These are phyloP conservation scores for Beverwykella pulmonaria DNA, from an alignment of 495 filamentous ascomycete species.

Conservation along the genomic window DNA sequence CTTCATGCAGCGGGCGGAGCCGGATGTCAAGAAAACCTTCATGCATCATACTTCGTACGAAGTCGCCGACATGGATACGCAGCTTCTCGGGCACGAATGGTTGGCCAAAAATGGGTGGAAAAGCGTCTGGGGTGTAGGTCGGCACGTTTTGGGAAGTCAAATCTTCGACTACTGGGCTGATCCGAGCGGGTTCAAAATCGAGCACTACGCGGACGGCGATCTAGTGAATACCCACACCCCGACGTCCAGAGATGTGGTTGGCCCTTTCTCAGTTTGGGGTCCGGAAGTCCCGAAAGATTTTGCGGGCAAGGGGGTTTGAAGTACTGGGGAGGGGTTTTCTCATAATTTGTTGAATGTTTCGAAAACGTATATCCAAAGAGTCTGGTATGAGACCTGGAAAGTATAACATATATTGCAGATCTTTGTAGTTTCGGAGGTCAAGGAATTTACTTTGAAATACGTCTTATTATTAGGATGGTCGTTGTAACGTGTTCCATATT, in stretches of 20 bases:
- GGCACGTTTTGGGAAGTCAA: conserved; percentile 67
- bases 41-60: conserved; percentile 74
- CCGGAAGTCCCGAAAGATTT: no score
- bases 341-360: no score
- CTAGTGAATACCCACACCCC: conserved; percentile 61
- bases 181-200: conserved; percentile 59
- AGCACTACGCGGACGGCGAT: conserved; percentile 70
- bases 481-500: no score
- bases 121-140: conserved; percentile 69
- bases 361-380: no score
- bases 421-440: no score
- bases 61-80: conserved; percentile 72
- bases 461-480: no score
- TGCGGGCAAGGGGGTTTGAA: no score
- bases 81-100: conserved; percentile 71
- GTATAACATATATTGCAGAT: no score
- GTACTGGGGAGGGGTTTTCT: no score
- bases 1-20: conserved; percentile 57
- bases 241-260: neutral
- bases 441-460: no score
- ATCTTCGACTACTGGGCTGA: conserved; percentile 69
- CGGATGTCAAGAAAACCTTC: conserved; percentile 51
- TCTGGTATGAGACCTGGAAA: no score
- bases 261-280: conserved; percentile 28
- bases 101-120: conserved; percentile 62